Base-by-base conservation (phyloP, 768 basidiomycete species). In the Calocybe gangraenosa region DNA sequence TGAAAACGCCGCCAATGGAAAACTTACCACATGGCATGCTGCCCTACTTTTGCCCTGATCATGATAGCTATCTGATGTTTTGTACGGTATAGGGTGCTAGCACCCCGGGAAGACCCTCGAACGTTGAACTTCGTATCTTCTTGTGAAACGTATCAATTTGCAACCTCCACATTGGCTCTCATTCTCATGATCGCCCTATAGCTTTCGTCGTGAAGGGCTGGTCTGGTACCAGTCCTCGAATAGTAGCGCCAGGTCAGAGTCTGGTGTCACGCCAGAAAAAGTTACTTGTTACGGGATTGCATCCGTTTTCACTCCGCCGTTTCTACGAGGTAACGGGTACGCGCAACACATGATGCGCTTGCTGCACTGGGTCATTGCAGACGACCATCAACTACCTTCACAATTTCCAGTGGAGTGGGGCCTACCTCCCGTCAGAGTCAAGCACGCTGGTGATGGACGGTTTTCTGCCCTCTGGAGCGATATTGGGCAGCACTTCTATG, bases 261-360 rank as follows among this genome's bases (percentile, higher is more conserved):
- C 49, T 57, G 18, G 19, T 17, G 5, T 45, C 2, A 25, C 20
- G 20, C 46, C 53, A 0, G 59, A 70, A 37, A 55, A 65, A 37
- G 71, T 69, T 0, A 47, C 63, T 7, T 28, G 25, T 11, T 82
- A 82, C 48, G 77, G 63, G 1, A 61, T 84, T 33, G 79, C 79
- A 0, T 70, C 70, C 3, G 79, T 84, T 7, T 84, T 71, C 57
- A 82, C 80, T 4, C 75, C 76, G 13, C 57, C 66, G 0, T 44
- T 53, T 22, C 67, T 79, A 15, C 71, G 79, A 42, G 63, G 70
- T 9, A 73, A 73, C 42, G 81, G 83, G 15, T 84, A 81, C 49
- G 81, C 75, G 8, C 56, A 59, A 9, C 77, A 80, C 48, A 81
- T 83, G 81, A 81, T 84, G 81, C 66, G 72, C 11, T 68, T 85